Evolutionary conservation across 768 basidiomycete species (phyloP), one percentile per base, ranked within the genome.

Genomic region (Lactarius evosmus): DNA sequence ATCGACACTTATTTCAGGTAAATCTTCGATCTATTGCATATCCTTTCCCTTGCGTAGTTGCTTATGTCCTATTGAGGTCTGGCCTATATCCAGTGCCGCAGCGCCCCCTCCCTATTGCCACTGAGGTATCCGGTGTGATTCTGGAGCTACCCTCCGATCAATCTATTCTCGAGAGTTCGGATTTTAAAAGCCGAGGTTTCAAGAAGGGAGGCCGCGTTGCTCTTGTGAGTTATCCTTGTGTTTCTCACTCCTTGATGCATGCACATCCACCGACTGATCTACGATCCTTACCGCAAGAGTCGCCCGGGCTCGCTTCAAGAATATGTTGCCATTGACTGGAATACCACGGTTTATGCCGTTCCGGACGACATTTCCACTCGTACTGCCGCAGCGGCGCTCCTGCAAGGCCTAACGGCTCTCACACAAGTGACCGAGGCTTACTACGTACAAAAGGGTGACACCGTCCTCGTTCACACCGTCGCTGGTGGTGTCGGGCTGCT

Each of bases 401-500:
- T 91, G 7, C 93, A 95, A 71, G 91, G 87, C 27, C 67, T 95
- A 56, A 98, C 96, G 0, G 86, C 88, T 0, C 71, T 89, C 16
- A 83, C 84, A 1, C 89, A 94, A 70, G 80, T 90, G 67, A 87
- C 86, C 54, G 96, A 99, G 73, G 85, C 93, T 8, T 91, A 98
- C 74, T 76, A 85, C 50, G 89, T 95, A 61, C 82, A 94, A 73
- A 83, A 82, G 69, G 89, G 84, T 1, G 93, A 96, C 70, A 82
- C 78, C 53, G 85, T 95, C 60, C 81, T 96, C 55, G 82, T 98
- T 2, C 92, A 97, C 72, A 95, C 96, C 34, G 83, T 96, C 36
- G 95, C 96, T 0, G 96, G 96, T 34, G 95, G 95, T 12, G 80
- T 97, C 11, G 96, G 86, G 2, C 78, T 88, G 30, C 72, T 88